These are phyloP conservation scores for Ceratobasidium papillatum DNA, from an alignment of 1,284 basidiomycete genomes.

Conservation along the genomic window DNA sequence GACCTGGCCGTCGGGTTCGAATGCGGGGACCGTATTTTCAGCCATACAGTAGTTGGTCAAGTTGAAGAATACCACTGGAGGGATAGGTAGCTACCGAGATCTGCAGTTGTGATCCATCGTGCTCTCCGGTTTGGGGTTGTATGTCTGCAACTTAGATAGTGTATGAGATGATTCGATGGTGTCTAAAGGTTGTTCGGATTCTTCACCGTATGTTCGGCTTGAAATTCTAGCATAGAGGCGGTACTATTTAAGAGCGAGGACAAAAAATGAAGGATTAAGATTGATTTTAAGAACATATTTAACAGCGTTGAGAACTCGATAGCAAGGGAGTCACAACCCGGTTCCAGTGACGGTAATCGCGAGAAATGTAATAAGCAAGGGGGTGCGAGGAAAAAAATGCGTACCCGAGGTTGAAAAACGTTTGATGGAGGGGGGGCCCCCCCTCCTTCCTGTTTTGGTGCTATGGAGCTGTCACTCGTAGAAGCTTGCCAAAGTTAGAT, in stretches of 20 bases:
- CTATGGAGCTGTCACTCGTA: too few relatives aligned
- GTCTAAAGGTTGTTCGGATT: neutral
- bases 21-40: slow-evolving; percentile 81
- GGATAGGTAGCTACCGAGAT: slow-evolving; percentile 62
- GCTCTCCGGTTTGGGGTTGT: slow-evolving; percentile 42
- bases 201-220: slow-evolving; percentile 1
- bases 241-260: neutral
- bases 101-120: slow-evolving; percentile 54
- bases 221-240: neutral
- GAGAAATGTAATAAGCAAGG: too few relatives aligned
- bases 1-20: slow-evolving; percentile 81
- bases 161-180: neutral
- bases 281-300: too few relatives aligned
- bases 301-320: too few relatives aligned
- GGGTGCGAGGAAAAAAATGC: too few relatives aligned
- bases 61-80: neutral
- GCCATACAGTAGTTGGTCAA: neutral
- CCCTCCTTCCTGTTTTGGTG: too few relatives aligned
- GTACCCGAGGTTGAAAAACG: too few relatives aligned
- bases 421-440: too few relatives aligned
- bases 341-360: too few relatives aligned
- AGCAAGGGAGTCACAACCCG: too few relatives aligned
- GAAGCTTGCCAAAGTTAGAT: too few relatives aligned
- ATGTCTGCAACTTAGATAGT: slow-evolving; percentile 32
- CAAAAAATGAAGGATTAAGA: neutral